Conservation (phyloP, 169 alveolate genomes). For the Prorocentrum cordatum region DNA sequence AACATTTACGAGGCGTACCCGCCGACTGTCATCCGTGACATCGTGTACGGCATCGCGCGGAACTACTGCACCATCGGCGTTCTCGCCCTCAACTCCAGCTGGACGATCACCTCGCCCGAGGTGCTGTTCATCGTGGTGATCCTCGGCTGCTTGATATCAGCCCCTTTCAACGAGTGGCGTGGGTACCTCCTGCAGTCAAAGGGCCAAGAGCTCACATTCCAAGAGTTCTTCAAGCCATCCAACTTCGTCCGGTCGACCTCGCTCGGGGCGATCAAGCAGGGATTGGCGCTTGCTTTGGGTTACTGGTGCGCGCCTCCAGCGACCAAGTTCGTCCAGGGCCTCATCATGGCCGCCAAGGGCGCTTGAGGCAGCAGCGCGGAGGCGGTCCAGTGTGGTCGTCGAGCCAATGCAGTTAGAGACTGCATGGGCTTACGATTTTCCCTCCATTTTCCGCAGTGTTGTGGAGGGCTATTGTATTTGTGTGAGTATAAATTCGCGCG, state of each 20-base stretch:
- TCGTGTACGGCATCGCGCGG: neutral
- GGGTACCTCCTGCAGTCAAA: neutral
- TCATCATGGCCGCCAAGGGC: no score
- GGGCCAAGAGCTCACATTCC: neutral
- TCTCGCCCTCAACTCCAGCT: neutral
- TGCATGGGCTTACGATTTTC: no score
- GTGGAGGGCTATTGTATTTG: no score
- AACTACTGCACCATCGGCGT: neutral
- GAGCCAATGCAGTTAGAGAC: no score
- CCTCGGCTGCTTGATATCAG: neutral
- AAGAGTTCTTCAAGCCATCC: neutral
- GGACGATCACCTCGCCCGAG: neutral
- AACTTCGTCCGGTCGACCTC: neutral
- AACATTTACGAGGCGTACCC: constrained; percentile 15
- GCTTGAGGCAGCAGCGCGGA: no score
- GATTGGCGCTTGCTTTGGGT: neutral
- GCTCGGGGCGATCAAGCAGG: neutral
- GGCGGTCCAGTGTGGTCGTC: no score
- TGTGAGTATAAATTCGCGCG: no score
- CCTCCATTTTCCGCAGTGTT: no score
- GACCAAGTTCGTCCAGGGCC: no score
- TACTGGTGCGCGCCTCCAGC: neutral
- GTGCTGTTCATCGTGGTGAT: neutral
- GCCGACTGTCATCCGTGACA: neutral
- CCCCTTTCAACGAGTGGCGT: constrained; percentile 16